Conservation (phyloP, 2,329 filamentous ascomycete genomes). For the Cryphonectria nitschkei region DNA sequence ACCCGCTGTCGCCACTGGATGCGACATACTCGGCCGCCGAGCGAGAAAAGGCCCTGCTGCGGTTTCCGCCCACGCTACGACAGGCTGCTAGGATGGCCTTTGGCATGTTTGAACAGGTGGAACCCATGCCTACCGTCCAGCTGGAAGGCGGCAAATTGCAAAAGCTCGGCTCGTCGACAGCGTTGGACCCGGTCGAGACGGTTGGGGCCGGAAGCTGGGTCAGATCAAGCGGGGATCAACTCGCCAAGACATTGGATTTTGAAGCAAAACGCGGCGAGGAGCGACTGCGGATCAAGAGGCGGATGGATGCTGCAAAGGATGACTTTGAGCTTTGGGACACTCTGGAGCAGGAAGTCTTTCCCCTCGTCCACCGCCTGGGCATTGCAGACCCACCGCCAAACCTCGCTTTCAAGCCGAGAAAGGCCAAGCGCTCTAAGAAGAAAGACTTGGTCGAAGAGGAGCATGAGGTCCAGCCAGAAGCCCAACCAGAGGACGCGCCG, state of each 20-base stretch:
- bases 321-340: slow-evolving; percentile 70
- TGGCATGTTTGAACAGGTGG: slow-evolving; percentile 36
- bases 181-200: slow-evolving; percentile 30
- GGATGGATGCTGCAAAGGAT: slow-evolving; percentile 59
- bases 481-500: slow-evolving; percentile 11
- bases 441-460: slow-evolving; percentile 27
- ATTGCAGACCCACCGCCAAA: slow-evolving; percentile 42
- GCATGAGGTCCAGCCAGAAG: slow-evolving; percentile 14
- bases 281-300: slow-evolving; percentile 53
- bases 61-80: slow-evolving; percentile 46
- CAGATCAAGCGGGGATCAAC: slow-evolving; percentile 23
- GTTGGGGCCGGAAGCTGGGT: slow-evolving; percentile 37
- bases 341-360: slow-evolving; percentile 69
- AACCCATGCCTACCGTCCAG: slow-evolving; percentile 22
- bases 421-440: slow-evolving; percentile 24
- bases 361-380: slow-evolving; percentile 59
- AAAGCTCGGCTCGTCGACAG: background rate
- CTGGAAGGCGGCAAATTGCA: slow-evolving; percentile 19
- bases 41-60: slow-evolving; percentile 42
- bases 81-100: slow-evolving; percentile 44
- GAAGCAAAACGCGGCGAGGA: slow-evolving; percentile 50
- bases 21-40: slow-evolving; percentile 35
- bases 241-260: slow-evolving; percentile 41
- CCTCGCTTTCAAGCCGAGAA: slow-evolving; percentile 1
- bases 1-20: slow-evolving; percentile 30